These are phyloP conservation scores for Aspergillus hiratsukae DNA, from an alignment of 2,329 filamentous ascomycete genomes.

Conservation along the genomic window DNA sequence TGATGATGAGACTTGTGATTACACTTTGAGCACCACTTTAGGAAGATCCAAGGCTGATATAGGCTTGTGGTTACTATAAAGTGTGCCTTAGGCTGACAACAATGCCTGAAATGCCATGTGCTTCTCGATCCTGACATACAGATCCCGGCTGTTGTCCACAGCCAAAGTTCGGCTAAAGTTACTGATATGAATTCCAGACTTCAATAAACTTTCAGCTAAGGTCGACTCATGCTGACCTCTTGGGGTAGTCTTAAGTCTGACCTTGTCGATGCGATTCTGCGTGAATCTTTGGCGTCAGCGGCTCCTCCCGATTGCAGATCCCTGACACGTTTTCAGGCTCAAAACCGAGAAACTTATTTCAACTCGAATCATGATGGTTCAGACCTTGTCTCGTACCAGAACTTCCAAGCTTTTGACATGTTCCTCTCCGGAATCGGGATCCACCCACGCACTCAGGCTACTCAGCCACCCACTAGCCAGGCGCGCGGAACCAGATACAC, in stretches of 20 bases:
- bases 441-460: background rate
- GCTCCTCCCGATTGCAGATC: slow-evolving; percentile 5
- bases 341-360: background rate
- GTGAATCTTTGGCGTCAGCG: slow-evolving; percentile 7
- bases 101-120: background rate
- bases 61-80: too few species aligned
- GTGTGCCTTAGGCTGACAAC: background rate
- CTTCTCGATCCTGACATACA: background rate
- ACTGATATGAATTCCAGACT: background rate
- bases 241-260: background rate
- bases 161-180: background rate
- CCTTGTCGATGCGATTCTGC: background rate
- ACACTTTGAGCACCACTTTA: background rate
- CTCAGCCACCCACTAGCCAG: background rate
- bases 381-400: background rate
- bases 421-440: background rate
- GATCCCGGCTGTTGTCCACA: too few species aligned
- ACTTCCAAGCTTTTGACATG: background rate
- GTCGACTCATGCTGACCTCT: background rate
- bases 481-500: background rate
- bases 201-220: background rate
- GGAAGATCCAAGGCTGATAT: too few species aligned
- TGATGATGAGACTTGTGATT: too few species aligned
- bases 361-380: background rate
- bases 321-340: slow-evolving; percentile 15